A percentile compares a stretch with the other conserved stretches of the same genome.
phyloP scores from a whole-genome alignment of 75 land plant species.

The Pseudotsuga menziesii region DNA sequence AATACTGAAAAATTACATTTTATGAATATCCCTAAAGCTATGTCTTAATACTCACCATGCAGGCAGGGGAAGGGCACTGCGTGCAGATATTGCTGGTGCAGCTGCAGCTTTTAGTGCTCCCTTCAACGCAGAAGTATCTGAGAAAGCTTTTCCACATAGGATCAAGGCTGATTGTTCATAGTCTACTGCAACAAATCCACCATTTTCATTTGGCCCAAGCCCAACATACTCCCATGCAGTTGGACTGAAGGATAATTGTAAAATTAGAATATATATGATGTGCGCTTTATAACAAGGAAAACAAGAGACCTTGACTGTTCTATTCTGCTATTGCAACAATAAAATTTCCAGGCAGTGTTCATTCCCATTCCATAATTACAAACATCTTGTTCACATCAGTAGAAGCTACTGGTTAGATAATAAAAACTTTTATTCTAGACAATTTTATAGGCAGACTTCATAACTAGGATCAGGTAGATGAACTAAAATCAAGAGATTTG shows the following conservation, averaged over 20 bases:
- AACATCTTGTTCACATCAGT: not conserved
- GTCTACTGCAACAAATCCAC: constrained; percentile 53
- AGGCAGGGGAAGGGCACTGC: constrained; percentile 57
- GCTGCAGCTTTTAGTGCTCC: constrained; percentile 49
- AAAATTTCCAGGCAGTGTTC: not conserved
- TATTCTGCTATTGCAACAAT: not conserved
- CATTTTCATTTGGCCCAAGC: constrained; percentile 20
- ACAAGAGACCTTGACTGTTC: not conserved
- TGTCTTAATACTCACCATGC: constrained; percentile 34
- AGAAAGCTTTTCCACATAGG: constrained; percentile 43
- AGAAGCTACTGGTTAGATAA: not conserved
- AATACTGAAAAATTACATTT: not conserved
- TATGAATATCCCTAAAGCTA: not conserved
- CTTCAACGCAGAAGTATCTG: constrained; percentile 41
- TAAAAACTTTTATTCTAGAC: not conserved
- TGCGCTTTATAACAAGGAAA: not conserved
- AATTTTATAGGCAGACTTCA: not conserved
- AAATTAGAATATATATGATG: not conserved
- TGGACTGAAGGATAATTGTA: constrained; percentile 25
- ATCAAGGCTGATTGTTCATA: constrained; percentile 44
- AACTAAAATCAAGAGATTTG: not conserved
- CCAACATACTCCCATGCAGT: constrained; percentile 32
- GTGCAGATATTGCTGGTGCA: constrained; percentile 44
- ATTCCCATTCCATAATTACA: not conserved
- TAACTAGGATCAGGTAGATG: not conserved